Evolutionary conservation across 129 eudicot species (phyloP), one percentile per base, ranked within the genome.

Genomic region (Lonicera japonica): DNA sequence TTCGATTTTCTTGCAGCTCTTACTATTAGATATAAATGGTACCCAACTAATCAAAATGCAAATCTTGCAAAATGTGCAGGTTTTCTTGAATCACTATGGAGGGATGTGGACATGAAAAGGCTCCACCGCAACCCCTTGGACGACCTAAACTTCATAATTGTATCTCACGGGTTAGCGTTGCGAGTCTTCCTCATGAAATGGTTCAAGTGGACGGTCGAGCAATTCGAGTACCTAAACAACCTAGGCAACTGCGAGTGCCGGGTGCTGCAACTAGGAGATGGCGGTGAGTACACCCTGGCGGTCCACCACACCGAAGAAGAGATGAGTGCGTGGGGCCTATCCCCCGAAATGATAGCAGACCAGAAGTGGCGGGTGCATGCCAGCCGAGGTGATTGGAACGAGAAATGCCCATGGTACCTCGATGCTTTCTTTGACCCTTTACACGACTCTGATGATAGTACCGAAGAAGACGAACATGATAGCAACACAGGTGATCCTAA

Each of bases 181-280:
- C 83, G 97, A 5, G 95, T 85, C 45, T 89, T 89, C 61, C 79
- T 89, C 8, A 89, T 89, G 96, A 89, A 89, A 69, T 89, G 96
- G 96, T 89, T 89, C 63, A 89, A 89, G 70, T 89, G 95, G 96
- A 85, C 96, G 3, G 95, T 82, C 1, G 95, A 89, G 34, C 96
- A 89, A 51, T 89, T 85, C 39, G 95, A 89, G 87, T 60, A 64
- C 64, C 73, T 89, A 40, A 82, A 73, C 75, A 89, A 89, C 69
- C 73, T 78, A n/a, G 80, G 61, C 8, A 89, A 89, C 46, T 83
- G 88, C 24, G 96, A 85, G 76, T 82, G 69, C 55, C 83, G 95
- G 61, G 96, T 89, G 11, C 77, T 89, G 85, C 87, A 89, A 60
- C 61, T 79, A 36, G 96, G 96, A 6, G 8, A 15, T 0, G 95